These are phyloP conservation scores for Gentiana macrophylla DNA, from an alignment of 257 asterid species.

Conservation along the genomic window DNA sequence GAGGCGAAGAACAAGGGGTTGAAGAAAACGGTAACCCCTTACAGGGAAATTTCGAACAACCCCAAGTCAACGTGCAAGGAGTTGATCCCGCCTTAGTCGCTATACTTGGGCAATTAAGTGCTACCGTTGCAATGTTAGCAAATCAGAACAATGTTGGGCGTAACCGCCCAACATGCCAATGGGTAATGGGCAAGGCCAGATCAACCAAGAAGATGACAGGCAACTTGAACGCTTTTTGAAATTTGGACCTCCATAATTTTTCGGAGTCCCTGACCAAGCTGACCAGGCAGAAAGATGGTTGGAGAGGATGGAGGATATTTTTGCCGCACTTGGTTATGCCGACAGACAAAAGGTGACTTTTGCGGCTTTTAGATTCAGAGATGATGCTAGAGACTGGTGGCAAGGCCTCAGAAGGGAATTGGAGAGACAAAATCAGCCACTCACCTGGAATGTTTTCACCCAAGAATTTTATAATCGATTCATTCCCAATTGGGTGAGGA, in stretches of 20 bases:
- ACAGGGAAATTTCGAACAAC: no score
- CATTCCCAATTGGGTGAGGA: neutral
- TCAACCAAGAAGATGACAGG: neutral
- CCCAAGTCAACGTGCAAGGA: no score
- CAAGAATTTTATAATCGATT: neutral
- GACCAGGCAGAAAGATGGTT: neutral
- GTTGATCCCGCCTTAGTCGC: neutral
- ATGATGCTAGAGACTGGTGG: neutral
- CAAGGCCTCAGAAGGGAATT: neutral
- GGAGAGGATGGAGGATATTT: neutral
- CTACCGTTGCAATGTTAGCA: neutral
- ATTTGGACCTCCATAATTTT: neutral
- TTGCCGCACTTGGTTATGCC: neutral
- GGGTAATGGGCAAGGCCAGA: neutral
- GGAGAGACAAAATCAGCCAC: no score
- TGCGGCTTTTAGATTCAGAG: neutral
- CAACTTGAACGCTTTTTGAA: neutral
- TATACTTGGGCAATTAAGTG: neutral
- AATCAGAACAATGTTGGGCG: neutral
- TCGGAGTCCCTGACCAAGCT: neutral
- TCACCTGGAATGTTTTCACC: no score
- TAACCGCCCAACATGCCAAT: neutral
- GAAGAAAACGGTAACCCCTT: no score
- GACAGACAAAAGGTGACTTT: neutral
- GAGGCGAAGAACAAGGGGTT: no score